Conservation (phyloP, 192 early-diverging fungal genomes). For the Polychytrium aggregatum region DNA sequence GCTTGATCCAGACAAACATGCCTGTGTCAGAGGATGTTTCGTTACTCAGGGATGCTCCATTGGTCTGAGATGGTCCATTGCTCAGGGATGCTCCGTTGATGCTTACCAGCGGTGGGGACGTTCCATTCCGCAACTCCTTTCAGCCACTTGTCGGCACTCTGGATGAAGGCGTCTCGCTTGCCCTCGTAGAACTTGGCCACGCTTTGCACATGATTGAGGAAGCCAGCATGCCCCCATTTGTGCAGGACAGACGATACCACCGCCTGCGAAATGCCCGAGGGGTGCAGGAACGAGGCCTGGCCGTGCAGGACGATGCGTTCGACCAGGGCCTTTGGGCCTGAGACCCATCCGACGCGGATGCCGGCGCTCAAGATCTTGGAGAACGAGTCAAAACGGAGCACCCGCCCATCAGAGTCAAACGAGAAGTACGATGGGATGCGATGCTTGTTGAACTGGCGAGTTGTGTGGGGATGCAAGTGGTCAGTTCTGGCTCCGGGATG, state of each 20-base stretch:
- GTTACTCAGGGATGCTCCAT: background rate
- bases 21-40: constrained; percentile 19
- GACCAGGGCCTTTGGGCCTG: constrained; percentile 52
- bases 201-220: constrained; percentile 54
- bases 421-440: constrained; percentile 73
- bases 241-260: constrained; percentile 61
- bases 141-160: constrained; percentile 50
- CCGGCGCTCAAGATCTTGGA: constrained; percentile 87
- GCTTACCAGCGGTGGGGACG: constrained; percentile 32
- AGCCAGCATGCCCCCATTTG: constrained; percentile 72
- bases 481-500: too few species aligned
- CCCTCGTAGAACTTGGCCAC: constrained; percentile 65
- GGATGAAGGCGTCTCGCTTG: constrained; percentile 58
- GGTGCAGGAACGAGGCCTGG: constrained; percentile 65
- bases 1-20: constrained; percentile 85
- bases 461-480: too few species aligned
- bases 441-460: too few species aligned
- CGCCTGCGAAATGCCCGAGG: constrained; percentile 70
- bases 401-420: constrained; percentile 76
- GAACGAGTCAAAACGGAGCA: constrained; percentile 85
- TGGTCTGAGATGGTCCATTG: background rate
- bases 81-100: background rate
- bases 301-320: constrained; percentile 73
- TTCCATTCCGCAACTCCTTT: constrained; percentile 35
- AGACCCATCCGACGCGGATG: constrained; percentile 69